Base-by-base conservation (phyloP, 1,139 yeast species). In the Scheffersomyces titani region DNA sequence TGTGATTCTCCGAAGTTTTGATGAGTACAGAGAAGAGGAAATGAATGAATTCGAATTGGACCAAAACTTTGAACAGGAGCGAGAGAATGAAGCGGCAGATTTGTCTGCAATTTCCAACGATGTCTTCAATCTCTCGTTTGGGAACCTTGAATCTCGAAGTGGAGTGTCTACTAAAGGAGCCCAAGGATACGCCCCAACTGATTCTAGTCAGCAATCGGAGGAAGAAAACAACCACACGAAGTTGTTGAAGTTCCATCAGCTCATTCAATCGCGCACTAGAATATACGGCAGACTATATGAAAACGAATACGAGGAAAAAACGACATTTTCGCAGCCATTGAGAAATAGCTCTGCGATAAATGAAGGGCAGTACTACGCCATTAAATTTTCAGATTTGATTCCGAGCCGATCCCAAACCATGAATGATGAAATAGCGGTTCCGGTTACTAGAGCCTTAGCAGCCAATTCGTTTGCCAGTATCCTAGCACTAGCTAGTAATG, bases 391-490 rank as follows among this genome's bases (percentile, higher is more conserved):
- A 1, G 57, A 60, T 6, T 56, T 70, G 36, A 69, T 72, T 44
- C 70, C 74, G 1, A 59, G 59, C 51, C 2, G 40, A 30, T 30
- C 40, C 2, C 9, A 30, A 30, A 30, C 40, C 16, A 30, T 30
- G 13, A 51, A 50, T 20, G 18, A 51, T 18, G 50, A 54, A 52
- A 5, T 52, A 30, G 46, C 61, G 44, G 55, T 56, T 57, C 54
- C 66, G 52, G 56, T 66, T 51, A 55, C 57, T 18, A 67, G 69
- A 56, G 62, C 66, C 18, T 64, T 75, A 36, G 80, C 79, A 18
- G 79, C 76, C 16, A 74, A 70, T 53, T 73, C 83, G 2, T 78
- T 81, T 60, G 65, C 76, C 16, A 73, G 77, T 52, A 57, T 80
- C 1, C 66, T 81, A 50, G 75, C 78, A 51, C 66, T 81, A 52